These are phyloP conservation scores for Asterophora lycoperdoides DNA, from an alignment of 768 basidiomycete genomes.

Conservation along the genomic window DNA sequence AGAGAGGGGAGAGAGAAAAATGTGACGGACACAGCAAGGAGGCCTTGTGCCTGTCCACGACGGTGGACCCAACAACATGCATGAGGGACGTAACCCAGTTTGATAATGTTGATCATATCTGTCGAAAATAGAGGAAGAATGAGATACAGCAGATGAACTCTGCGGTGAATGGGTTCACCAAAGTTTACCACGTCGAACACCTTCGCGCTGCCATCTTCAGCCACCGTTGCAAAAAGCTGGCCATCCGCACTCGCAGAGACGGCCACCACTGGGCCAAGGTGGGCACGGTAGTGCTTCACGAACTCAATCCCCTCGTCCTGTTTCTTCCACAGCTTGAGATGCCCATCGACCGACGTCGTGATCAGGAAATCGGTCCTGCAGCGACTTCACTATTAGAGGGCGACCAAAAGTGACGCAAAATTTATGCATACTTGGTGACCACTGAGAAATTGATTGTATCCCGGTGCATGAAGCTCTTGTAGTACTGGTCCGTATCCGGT, in stretches of 20 bases:
- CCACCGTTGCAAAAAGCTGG: slow-evolving; percentile 84
- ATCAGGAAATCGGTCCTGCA: slow-evolving; percentile 89
- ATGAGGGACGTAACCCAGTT: slow-evolving; percentile 79
- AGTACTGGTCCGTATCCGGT: slow-evolving; percentile 89
- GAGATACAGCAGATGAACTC: background rate
- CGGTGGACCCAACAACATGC: slow-evolving; percentile 95
- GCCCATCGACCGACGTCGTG: slow-evolving; percentile 93
- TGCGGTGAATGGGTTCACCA: slow-evolving; percentile 48
- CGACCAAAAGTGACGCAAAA: background rate
- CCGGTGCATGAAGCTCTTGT: slow-evolving; percentile 97
- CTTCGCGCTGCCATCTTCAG: slow-evolving; percentile 89
- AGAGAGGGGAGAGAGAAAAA: background rate
- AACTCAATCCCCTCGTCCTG: slow-evolving; percentile 95
- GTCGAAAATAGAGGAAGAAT: slow-evolving; percentile 3
- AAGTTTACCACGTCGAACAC: slow-evolving; percentile 98
- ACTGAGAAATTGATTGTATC: slow-evolving; percentile 86
- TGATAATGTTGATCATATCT: slow-evolving; percentile 99
- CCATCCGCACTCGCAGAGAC: slow-evolving; percentile 91
- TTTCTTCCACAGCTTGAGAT: slow-evolving; percentile 99
- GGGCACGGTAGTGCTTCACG: slow-evolving; percentile 96
- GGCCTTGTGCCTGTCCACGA: slow-evolving; percentile 78
- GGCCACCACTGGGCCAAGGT: slow-evolving; percentile 70
- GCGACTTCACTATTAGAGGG: background rate
- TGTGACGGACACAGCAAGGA: slow-evolving; percentile 76
- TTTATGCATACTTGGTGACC: slow-evolving; percentile 70